phyloP scores from a whole-genome alignment of 345 rosid species.

The Combretum micranthum region DNA sequence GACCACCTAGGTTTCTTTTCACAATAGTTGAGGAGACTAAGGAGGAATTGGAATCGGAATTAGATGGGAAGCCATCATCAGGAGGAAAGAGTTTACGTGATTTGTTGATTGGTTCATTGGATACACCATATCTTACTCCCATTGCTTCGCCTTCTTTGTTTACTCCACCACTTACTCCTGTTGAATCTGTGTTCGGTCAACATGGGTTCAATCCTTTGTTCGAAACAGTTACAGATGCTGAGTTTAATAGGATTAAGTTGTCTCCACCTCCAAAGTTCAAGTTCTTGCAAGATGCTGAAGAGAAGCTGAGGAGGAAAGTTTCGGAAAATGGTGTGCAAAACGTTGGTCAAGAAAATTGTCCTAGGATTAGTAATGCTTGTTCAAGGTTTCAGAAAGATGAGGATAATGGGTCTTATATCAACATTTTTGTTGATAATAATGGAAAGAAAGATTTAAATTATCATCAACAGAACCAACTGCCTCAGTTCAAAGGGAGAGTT shows the following conservation, averaged over 20 bases:
- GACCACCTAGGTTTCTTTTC: conserved; percentile 54
- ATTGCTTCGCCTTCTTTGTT: conserved; percentile 81
- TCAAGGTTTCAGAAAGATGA: conserved; percentile 28
- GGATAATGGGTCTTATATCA: conserved; percentile 47
- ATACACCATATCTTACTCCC: conserved; percentile 89
- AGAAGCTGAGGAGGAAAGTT: conserved; percentile 50
- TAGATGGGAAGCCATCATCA: conserved; percentile 55
- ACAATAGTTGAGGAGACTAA: conserved; percentile 85
- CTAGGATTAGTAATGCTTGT: conserved; percentile 10
- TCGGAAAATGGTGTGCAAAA: conserved; percentile 26
- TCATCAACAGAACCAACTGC: conserved; percentile 13
- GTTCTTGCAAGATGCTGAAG: conserved; percentile 94
- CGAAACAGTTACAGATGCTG: conserved; percentile 71
- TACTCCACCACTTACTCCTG: conserved; percentile 87
- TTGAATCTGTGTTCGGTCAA: conserved; percentile 25
- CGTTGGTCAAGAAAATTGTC: conserved; percentile 12
- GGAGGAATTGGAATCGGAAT: conserved; percentile 82
- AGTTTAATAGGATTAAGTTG: conserved; percentile 54
- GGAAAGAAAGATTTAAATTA: conserved; percentile 20
- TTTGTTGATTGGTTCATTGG: conserved; percentile 53
- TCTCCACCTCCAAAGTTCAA: conserved; percentile 88
- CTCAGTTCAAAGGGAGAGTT: conserved; percentile 21
- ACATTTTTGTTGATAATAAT: conserved; percentile 42
- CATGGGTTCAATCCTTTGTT: conserved; percentile 43
- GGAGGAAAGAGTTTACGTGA: conserved; percentile 65